These are phyloP conservation scores for Dipodascus albidus DNA, from an alignment of 805 yeast genomes.

Conservation along the genomic window DNA sequence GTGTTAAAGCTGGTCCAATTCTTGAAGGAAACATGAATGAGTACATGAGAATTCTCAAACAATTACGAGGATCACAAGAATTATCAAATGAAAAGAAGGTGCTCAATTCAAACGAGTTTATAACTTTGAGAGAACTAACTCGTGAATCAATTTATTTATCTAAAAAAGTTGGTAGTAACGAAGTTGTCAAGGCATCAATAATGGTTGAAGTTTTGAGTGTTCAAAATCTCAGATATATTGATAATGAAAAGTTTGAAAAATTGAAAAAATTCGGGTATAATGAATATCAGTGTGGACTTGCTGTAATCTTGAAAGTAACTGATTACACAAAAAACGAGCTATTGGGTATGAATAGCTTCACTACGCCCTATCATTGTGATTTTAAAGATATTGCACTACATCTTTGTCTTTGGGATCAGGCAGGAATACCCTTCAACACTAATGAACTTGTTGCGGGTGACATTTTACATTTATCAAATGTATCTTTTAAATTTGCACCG, in stretches of 20 bases:
- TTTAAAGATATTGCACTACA: neutral
- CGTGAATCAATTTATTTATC: neutral
- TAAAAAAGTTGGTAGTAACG: neutral
- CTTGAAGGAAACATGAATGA: neutral
- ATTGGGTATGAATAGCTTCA: neutral
- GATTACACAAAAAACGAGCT: neutral
- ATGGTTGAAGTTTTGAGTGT: neutral
- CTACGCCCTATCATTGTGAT: neutral
- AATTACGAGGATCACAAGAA: neutral
- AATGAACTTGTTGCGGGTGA: neutral
- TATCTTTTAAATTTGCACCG: neutral
- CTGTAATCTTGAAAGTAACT: neutral
- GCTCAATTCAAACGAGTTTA: neutral
- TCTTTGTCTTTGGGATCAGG: neutral
- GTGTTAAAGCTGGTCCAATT: neutral
- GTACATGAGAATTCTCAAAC: neutral
- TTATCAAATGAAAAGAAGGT: neutral
- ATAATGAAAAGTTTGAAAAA: neutral
- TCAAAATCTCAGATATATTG: neutral
- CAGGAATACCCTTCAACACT: constrained; percentile 1
- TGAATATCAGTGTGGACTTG: neutral
- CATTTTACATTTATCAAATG: neutral
- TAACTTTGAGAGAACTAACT: neutral
- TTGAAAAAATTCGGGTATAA: neutral
- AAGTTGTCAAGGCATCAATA: neutral